phyloP scores from a whole-genome alignment of 148 eudicot genomes.

The Pharnaceum exiguum region DNA sequence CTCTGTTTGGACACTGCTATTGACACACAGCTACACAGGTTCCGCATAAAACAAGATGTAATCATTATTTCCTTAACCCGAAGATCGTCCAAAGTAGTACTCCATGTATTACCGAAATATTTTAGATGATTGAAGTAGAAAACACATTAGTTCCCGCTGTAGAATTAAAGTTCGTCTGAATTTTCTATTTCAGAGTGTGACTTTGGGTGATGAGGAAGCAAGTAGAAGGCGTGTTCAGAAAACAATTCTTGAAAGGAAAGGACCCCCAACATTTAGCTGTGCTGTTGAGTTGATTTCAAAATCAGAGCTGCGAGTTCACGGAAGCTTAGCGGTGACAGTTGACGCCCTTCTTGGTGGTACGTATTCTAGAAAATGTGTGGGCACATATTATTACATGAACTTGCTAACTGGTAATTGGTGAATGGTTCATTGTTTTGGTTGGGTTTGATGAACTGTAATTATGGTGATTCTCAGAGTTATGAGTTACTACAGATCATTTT shows the following conservation, averaged over 20 bases:
- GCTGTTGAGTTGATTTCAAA: constrained; percentile 88
- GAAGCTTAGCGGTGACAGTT: constrained; percentile 72
- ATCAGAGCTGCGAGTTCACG: constrained; percentile 68
- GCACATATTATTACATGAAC: not conserved
- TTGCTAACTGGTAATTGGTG: not conserved
- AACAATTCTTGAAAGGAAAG: constrained; percentile 83
- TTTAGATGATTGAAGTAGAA: no score
- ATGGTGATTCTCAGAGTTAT: constrained; percentile 45
- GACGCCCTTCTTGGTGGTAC: constrained; percentile 84
- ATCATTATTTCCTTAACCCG: no score
- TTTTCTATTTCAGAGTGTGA: constrained; percentile 71
- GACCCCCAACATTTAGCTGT: constrained; percentile 80
- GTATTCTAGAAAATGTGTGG: not conserved
- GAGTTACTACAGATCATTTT: constrained; percentile 36
- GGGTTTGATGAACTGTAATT: constrained; percentile 6
- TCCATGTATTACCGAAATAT: no score
- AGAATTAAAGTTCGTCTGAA: no score
- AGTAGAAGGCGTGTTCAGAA: constrained; percentile 92
- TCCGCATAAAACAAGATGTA: no score
- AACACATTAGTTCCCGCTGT: no score
- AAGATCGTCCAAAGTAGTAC: no score
- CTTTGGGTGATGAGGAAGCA: constrained; percentile 98
- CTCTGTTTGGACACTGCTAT: no score
- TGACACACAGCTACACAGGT: no score
- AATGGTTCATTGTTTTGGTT: not conserved